A percentile compares a stretch with the other conserved stretches of the same genome.
phyloP scores from a whole-genome alignment of 108 stramenopile species.

The Cyclotella atomus region DNA sequence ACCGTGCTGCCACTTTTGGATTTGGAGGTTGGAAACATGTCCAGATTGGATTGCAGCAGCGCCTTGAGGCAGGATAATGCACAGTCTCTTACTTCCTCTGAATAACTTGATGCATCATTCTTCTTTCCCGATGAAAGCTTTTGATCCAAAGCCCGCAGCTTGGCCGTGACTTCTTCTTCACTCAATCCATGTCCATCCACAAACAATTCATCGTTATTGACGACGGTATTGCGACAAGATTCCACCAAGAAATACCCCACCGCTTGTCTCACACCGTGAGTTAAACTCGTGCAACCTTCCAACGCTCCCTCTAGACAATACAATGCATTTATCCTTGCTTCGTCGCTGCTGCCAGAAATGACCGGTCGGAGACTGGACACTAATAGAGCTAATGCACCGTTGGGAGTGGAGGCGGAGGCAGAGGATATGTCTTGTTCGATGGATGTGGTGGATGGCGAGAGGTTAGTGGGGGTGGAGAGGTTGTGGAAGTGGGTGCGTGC shows the following conservation, averaged over 20 bases:
- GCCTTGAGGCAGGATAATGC: slow-evolving; percentile 56
- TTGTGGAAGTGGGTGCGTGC: slow-evolving; percentile 1
- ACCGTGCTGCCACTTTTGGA: background rate
- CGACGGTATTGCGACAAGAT: slow-evolving; percentile 52
- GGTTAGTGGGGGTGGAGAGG: background rate
- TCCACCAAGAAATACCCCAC: slow-evolving; percentile 63
- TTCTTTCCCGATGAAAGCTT: background rate
- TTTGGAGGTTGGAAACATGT: slow-evolving; percentile 45
- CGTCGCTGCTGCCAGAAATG: background rate
- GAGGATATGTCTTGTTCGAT: slow-evolving; percentile 9
- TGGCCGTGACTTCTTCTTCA: slow-evolving; percentile 25
- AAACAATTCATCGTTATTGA: slow-evolving; percentile 3
- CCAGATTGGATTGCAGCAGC: slow-evolving; percentile 28
- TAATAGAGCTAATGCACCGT: slow-evolving; percentile 48
- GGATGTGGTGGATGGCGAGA: background rate
- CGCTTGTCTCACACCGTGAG: slow-evolving; percentile 44
- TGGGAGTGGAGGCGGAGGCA: slow-evolving; percentile 40
- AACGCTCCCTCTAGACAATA: slow-evolving; percentile 47
- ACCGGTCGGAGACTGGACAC: slow-evolving; percentile 45
- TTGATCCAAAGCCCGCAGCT: slow-evolving; percentile 35
- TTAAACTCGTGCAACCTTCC: slow-evolving; percentile 42
- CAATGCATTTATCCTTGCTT: slow-evolving; percentile 30
- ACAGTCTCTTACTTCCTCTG: slow-evolving; percentile 62
- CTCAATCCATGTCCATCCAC: slow-evolving; percentile 36
- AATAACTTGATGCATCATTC: background rate